Evolutionary conservation across 352 stramenopile genomes (phyloP), one percentile per base, ranked within the genome.

Genomic region (Globisporangium recalcitrans): DNA sequence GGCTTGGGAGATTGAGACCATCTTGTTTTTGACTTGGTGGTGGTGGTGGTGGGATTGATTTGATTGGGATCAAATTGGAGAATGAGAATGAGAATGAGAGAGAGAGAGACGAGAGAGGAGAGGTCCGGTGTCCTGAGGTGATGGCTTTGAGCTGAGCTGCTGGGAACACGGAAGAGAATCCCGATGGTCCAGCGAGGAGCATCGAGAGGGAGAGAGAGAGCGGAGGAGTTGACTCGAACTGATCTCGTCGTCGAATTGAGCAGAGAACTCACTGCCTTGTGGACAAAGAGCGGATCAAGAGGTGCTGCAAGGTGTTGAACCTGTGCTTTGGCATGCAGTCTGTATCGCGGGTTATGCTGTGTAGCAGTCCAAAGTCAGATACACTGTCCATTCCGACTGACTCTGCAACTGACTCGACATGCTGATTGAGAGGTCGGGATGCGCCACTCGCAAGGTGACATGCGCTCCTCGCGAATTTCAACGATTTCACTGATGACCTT

Each of bases 31-130:
- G n/a, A n/a, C n/a, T n/a, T n/a, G n/a, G n/a, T n/a, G n/a, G n/a
- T n/a, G n/a, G n/a, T n/a, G n/a, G n/a, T n/a, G n/a, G 24, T 21
- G 8, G 13, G 34, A 11, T 40, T 40, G 32, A 36, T 26, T 4
- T 55, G 24, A 4, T 51, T 27, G n/a, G 21, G n/a, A 29, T 56
- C 49, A 36, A 56, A 56, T 56, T 56, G 49, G 49, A 13, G 49
- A 56, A 42, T 56, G n/a, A n/a, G n/a, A n/a, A n/a, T n/a, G n/a
- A n/a, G 49, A 40, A 7, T 21, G 27, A n/a, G 16, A 14, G n/a
- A n/a, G n/a, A 13, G 19, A 24, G 49, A 24, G 49, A 21, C n/a
- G 21, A 13, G 26, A n/a, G 10, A 4, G 21, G 16, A 9, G 26
- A 31, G 16, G 14, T 31, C 47, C 27, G 19, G 47, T 34, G 47